Conservation (phyloP, 106 monocot species). For the Apostasia ramifera region DNA sequence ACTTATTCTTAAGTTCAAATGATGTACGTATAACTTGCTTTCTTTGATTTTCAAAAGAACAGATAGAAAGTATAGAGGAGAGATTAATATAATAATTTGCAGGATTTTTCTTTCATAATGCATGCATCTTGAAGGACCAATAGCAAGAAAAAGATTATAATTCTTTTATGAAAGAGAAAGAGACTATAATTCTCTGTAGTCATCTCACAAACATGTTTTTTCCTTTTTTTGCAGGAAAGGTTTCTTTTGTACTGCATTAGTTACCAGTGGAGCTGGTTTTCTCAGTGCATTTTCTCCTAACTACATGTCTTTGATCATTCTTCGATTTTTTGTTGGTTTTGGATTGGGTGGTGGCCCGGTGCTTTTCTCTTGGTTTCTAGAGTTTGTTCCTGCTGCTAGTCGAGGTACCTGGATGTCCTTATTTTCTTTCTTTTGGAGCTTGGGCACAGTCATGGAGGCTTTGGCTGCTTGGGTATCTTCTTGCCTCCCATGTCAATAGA, state of each 20-base stretch:
- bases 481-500: not conserved
- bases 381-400: slow-evolving; percentile 61
- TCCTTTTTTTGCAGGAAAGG: slow-evolving; percentile 38
- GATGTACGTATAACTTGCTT: no score
- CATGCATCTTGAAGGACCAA: no score
- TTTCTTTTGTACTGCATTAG: slow-evolving; percentile 53
- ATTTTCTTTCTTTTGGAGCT: slow-evolving; percentile 50
- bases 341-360: slow-evolving; percentile 76
- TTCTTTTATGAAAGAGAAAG: no score
- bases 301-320: slow-evolving; percentile 34
- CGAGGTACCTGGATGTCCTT: slow-evolving; percentile 75
- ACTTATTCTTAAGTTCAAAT: no score
- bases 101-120: no score
- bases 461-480: slow-evolving; percentile 57
- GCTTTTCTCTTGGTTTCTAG: slow-evolving; percentile 78
- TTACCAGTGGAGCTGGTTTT: slow-evolving; percentile 47
- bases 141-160: no score
- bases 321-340: slow-evolving; percentile 54
- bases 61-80: no score
- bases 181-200: no score
- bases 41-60: no score
- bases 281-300: slow-evolving; percentile 49
- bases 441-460: slow-evolving; percentile 60
- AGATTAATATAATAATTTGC: no score
- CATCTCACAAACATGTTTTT: not conserved